A percentile compares a stretch with the other conserved stretches of the same genome.
Evolutionary conservation across 495 filamentous ascomycete genomes (phyloP).

Genomic region (Acidomyces sp.): DNA sequence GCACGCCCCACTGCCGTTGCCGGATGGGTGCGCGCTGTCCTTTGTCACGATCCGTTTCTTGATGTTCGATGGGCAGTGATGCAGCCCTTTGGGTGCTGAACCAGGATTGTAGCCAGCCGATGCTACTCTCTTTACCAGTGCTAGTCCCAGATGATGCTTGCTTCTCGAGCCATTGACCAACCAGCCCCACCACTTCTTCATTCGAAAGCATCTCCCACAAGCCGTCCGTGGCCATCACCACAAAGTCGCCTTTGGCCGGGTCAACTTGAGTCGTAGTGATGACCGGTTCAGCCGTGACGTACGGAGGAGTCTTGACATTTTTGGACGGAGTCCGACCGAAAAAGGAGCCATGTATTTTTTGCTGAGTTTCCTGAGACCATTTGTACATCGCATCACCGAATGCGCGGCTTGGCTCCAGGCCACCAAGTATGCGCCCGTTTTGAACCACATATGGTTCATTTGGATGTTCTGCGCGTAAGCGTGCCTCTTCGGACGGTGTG

Average conservation of each 20-base stretch:
- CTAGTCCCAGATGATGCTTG: constrained; percentile 31
- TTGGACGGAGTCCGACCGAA: constrained; percentile 64
- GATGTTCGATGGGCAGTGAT: constrained; percentile 44
- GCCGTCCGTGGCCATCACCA: constrained; percentile 94
- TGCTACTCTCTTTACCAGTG: constrained; percentile 17
- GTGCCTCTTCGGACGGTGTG: constrained; percentile 66
- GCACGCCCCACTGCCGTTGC: constrained; percentile 70
- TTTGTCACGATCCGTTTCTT: constrained; percentile 23
- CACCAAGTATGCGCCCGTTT: constrained; percentile 81
- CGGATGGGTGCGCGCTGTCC: constrained; percentile 63
- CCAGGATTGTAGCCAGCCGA: constrained; percentile 45
- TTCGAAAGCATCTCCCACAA: constrained; percentile 99
- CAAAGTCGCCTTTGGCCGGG: constrained; percentile 80
- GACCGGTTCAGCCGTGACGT: constrained; percentile 93
- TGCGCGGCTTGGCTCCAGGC: constrained; percentile 79
- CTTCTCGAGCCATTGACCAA: constrained; percentile 86
- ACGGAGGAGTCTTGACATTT: constrained; percentile 80
- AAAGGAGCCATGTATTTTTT: constrained; percentile 66
- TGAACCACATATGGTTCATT: constrained; percentile 70
- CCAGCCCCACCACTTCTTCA: constrained; percentile 92
- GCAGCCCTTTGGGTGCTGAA: constrained; percentile 32
- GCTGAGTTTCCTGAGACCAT: constrained; percentile 73
- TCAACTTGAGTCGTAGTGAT: constrained; percentile 92
- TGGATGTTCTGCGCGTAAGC: constrained; percentile 74
- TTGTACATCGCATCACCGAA: constrained; percentile 97